Base-by-base conservation (phyloP, 1,284 basidiomycete genomes). In the Microbotryomycetes sp. region DNA sequence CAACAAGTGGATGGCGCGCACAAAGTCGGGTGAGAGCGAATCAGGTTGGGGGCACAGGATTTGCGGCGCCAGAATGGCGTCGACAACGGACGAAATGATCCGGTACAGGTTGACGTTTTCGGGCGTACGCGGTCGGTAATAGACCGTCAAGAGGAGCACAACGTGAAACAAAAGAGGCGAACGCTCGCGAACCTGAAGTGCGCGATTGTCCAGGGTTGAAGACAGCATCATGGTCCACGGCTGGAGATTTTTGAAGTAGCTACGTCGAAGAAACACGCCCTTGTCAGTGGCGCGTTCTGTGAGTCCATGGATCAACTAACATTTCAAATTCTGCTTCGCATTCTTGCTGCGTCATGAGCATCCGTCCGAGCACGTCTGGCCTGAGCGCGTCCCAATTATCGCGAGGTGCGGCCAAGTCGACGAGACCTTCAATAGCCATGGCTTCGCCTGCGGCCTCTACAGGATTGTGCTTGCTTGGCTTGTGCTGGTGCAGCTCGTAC, bases 11-110 rank as follows among this genome's bases (percentile, higher is more conserved):
- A 66, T 52, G 2, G 67, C 57, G 15, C 65, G 59, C 30, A 66
- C 54, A 13, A 66, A 68, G 47, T 68, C 66, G 60, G 54, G 45
- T 5, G 57, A 56, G 53, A 67, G 63, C 23, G 23, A 27, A 27
- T 64, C 62, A 3, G 61, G 62, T 18, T 68, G 67, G 1, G 67
- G 64, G 49, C 65, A 68, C 21, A 68, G 60, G 56, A 68, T 64
- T 24, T 62, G 57, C 2, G 64, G 65, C 1, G 57, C 58, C 49
- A 68, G 62, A 16, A 68, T 60, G 23, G 62, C 45, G 27, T 68
- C 67, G 56, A 66, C 35, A 35, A 66, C 58, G 21, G 60, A 50
- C 21, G 60, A 60, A 31, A 66, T 59, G n/a, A 58, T 30, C 23
- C 61, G 60, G 49, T 68, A 68, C 5, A 68, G 56, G 5, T 24